Evolutionary conservation across 805 yeast species (phyloP).

Genomic region (Wickerhamiella shivajii): DNA sequence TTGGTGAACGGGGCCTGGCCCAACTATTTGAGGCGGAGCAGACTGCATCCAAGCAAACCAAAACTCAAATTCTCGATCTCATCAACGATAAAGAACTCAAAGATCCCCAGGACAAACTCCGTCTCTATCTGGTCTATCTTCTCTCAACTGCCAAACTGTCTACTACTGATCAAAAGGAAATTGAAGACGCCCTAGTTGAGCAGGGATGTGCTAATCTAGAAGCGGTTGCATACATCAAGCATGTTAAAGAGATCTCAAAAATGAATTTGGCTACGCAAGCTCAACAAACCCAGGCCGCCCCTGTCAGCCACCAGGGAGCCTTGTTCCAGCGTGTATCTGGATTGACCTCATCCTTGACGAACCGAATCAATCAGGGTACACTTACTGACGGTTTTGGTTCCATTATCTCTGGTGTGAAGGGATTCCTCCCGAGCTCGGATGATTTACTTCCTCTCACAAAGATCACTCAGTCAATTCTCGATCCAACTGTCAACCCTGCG

Average conservation of each 20-base stretch:
- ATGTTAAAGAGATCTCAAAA: slow-evolving; percentile 64
- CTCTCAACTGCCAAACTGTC: slow-evolving; percentile 30
- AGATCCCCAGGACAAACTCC: slow-evolving; percentile 52
- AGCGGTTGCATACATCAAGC: slow-evolving; percentile 59
- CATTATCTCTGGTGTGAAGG: slow-evolving; percentile 74
- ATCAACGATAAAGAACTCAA: slow-evolving; percentile 45
- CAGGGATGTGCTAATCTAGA: slow-evolving; percentile 43
- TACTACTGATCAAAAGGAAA: slow-evolving; percentile 40
- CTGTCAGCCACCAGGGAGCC: slow-evolving; percentile 21
- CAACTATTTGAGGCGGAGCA: slow-evolving; percentile 92
- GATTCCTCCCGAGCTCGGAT: slow-evolving; percentile 66
- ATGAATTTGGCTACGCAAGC: slow-evolving; percentile 25
- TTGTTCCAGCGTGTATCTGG: slow-evolving; percentile 44
- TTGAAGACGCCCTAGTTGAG: slow-evolving; percentile 44
- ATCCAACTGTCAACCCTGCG: slow-evolving; percentile 41
- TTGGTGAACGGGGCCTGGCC: slow-evolving; percentile 78
- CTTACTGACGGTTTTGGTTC: slow-evolving; percentile 83
- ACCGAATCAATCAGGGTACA: slow-evolving; percentile 65
- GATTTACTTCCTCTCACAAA: slow-evolving; percentile 80
- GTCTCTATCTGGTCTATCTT: slow-evolving; percentile 75
- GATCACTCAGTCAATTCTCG: slow-evolving; percentile 83
- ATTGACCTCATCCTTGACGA: slow-evolving; percentile 52
- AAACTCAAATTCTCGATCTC: slow-evolving; percentile 39
- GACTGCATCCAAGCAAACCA: slow-evolving; percentile 36
- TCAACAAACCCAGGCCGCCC: slow-evolving; percentile 14